phyloP scores from a whole-genome alignment of 192 early-diverging fungal genomes.

The Piromyces sp. region DNA sequence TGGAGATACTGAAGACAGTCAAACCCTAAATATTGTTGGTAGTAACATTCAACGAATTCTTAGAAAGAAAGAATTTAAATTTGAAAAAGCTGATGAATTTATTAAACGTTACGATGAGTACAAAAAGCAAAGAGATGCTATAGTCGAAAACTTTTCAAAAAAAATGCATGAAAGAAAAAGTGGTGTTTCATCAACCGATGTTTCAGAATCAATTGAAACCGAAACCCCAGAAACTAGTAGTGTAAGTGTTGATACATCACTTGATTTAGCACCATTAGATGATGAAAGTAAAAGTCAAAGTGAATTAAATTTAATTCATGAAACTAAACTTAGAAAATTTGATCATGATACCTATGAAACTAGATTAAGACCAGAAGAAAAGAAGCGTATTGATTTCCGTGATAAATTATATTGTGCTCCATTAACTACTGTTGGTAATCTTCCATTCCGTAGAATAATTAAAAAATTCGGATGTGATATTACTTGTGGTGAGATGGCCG shows the following conservation, averaged over 20 bases:
- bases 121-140: slow-evolving; percentile 1
- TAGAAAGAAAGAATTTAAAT: slow-evolving; percentile 2
- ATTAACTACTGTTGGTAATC: slow-evolving; percentile 90
- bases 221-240: neutral
- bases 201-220: neutral
- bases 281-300: neutral
- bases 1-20: neutral
- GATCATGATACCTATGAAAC: slow-evolving; percentile 19
- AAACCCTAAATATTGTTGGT: slow-evolving; percentile 12
- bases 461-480: slow-evolving; percentile 88
- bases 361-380: slow-evolving; percentile 26
- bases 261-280: slow-evolving; percentile 1
- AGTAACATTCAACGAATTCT: slow-evolving; percentile 35
- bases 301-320: neutral
- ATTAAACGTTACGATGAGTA: neutral
- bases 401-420: slow-evolving; percentile 88
- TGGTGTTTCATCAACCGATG: neutral
- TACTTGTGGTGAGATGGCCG: slow-evolving; percentile 91
- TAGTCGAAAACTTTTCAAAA: neutral
- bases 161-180: neutral
- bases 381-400: slow-evolving; percentile 52
- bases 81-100: slow-evolving; percentile 1
- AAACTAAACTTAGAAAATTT: slow-evolving; percentile 10
- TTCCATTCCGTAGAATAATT: slow-evolving; percentile 88
- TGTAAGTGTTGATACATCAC: neutral